Evolutionary conservation across 2,329 filamentous ascomycete species (phyloP).

Genomic region (Ceratocystis variospora): DNA sequence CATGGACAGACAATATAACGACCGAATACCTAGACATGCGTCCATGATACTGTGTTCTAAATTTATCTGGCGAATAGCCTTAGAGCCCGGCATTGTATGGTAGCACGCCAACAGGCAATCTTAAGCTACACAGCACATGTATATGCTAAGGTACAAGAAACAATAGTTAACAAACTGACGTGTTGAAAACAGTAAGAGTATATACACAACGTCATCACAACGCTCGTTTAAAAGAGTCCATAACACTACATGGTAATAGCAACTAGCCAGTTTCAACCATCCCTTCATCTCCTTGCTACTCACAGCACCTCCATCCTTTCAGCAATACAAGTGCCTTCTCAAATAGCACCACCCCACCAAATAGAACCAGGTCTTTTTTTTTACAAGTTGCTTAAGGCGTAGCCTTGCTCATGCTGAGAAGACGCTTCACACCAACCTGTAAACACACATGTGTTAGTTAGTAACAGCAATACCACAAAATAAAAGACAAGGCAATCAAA

Average conservation of each 20-base stretch:
- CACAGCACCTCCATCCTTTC: not conserved
- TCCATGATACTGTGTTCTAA: too few species aligned
- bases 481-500: not conserved
- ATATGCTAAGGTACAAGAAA: not conserved
- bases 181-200: not conserved
- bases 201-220: not conserved
- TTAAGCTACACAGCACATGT: too few species aligned
- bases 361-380: not conserved
- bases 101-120: not conserved
- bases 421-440: constrained; percentile 60
- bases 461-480: constrained; percentile 21
- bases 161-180: not conserved
- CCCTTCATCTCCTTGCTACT: not conserved
- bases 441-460: constrained; percentile 33
- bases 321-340: not conserved
- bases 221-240: not conserved
- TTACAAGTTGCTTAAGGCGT: constrained; percentile 37
- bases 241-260: constrained; percentile 1
- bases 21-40: too few species aligned
- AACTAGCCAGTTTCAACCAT: not conserved
- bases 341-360: not conserved
- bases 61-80: not conserved
- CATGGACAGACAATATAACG: too few species aligned
- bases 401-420: constrained; percentile 67
- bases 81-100: not conserved